Base-by-base conservation (phyloP, 2,329 filamentous ascomycete genomes). In the Chalaropsis ovoidea region DNA sequence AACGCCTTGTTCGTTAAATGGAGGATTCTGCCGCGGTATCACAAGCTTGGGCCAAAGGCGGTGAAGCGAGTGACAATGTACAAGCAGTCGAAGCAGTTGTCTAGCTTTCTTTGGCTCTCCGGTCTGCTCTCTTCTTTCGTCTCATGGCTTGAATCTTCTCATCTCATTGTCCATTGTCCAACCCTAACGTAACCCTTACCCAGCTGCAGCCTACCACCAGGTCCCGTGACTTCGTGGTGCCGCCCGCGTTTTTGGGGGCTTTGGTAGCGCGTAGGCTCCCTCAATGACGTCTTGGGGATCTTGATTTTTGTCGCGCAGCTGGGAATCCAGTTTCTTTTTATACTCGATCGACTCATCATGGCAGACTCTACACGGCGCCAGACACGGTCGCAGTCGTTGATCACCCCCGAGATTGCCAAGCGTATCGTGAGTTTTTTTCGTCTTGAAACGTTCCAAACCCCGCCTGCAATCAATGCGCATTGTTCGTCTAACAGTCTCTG, bases 321-420 rank as follows among this genome's bases (percentile, higher is more conserved):
- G 31, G n/a, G n/a, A n/a, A n/a, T n/a, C n/a, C n/a, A n/a, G n/a
- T n/a, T n/a, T n/a, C n/a, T n/a, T n/a, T n/a, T n/a, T 19, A 39
- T 31, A 24, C 8, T 4, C 13, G 11, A 52, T 15, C 22, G 11
- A 24, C n/a, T 52, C 39, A 66, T 1, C 15, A 66, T 67, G 66
- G 27, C 58, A 17, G 60, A 63, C 2, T 47, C 56, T 22, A 35
- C 61, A 31, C 35, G 17, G 58, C 45, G 31, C 43, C 63, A 63
- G 41, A 60, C 66, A 19, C 45, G 58, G 15, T 62, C 60, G 19
- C 45, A 41, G 15, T 65, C 63, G 11, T 42, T 60, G 13, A 63
- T 76, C 3, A 83, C 82, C 0, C 81, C 82, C 4, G 81, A 82
- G 68, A 77, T 80, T 11, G 80, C 78, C 19, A 77, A 80, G 68